Percentiles rank a stretch among this genome's conserved stretches.
Conservation (phyloP, 1,139 yeast species). For the Yamadazyma dendronema region DNA sequence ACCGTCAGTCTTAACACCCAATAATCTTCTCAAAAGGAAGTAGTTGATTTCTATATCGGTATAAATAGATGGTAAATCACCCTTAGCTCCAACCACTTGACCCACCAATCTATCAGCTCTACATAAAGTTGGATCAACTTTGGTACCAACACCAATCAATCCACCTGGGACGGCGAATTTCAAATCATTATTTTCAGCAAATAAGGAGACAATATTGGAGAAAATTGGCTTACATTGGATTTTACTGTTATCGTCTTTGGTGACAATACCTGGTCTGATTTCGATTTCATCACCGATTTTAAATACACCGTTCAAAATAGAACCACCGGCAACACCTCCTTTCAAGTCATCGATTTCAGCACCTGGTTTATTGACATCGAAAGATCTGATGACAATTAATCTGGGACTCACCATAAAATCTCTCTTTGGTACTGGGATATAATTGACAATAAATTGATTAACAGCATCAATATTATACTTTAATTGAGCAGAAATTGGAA, state of each 20-base stretch:
- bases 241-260: constrained; percentile 89
- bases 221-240: constrained; percentile 95
- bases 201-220: constrained; percentile 88
- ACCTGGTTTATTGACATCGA: constrained; percentile 99
- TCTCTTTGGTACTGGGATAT: constrained; percentile 94
- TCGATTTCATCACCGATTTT: constrained; percentile 97
- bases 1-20: constrained; percentile 98
- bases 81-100: constrained; percentile 97
- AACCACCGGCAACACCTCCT: constrained; percentile 99
- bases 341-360: constrained; percentile 94
- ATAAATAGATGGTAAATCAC: constrained; percentile 91
- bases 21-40: constrained; percentile 91
- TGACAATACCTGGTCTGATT: constrained; percentile 97
- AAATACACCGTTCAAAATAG: constrained; percentile 94
- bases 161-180: constrained; percentile 99
- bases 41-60: constrained; percentile 97
- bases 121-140: constrained; percentile 94
- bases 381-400: constrained; percentile 95
- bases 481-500: constrained; percentile 98
- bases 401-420: constrained; percentile 93
- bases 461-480: constrained; percentile 98
- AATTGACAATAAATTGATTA: constrained; percentile 91
- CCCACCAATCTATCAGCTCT: constrained; percentile 99
- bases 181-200: constrained; percentile 96
- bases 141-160: constrained; percentile 98